Conservation (phyloP, 331 rosid species). For the Prunus yedoensis region DNA sequence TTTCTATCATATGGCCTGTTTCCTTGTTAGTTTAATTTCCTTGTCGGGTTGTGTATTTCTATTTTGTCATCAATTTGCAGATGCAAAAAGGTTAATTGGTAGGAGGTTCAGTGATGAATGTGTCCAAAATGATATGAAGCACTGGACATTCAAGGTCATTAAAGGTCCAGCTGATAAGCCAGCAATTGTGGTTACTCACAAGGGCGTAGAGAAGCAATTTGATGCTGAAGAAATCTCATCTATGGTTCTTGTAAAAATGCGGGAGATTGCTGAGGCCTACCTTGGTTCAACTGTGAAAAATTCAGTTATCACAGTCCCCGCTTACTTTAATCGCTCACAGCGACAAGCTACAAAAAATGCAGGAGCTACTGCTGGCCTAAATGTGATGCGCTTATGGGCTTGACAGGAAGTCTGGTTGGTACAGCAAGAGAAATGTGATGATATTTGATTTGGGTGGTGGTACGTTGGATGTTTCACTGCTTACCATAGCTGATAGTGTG, state of each 20-base stretch:
- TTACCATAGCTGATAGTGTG: too few relatives aligned
- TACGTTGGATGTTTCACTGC: too few relatives aligned
- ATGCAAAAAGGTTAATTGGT: conserved; percentile 48
- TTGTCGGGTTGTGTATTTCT: background rate
- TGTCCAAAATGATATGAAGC: conserved; percentile 41
- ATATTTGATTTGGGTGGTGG: too few relatives aligned
- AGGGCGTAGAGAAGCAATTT: background rate
- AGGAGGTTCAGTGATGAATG: conserved; percentile 31
- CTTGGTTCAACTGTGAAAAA: background rate
- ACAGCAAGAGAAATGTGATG: too few relatives aligned
- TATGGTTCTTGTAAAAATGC: too few relatives aligned
- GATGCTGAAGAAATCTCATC: too few relatives aligned
- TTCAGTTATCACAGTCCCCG: background rate
- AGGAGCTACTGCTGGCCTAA: background rate
- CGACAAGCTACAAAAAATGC: background rate
- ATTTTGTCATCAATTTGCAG: conserved; percentile 14
- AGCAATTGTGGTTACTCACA: background rate
- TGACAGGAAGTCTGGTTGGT: too few relatives aligned
- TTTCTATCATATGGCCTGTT: background rate
- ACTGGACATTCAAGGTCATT: conserved; percentile 50
- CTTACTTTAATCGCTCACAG: background rate
- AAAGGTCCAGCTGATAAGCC: background rate
- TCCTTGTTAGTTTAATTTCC: background rate
- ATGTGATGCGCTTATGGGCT: too few relatives aligned
- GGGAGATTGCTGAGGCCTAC: too few relatives aligned